Evolutionary conservation across 2,329 filamentous ascomycete genomes (phyloP).

Genomic region (Hymenoscyphus occultus): DNA sequence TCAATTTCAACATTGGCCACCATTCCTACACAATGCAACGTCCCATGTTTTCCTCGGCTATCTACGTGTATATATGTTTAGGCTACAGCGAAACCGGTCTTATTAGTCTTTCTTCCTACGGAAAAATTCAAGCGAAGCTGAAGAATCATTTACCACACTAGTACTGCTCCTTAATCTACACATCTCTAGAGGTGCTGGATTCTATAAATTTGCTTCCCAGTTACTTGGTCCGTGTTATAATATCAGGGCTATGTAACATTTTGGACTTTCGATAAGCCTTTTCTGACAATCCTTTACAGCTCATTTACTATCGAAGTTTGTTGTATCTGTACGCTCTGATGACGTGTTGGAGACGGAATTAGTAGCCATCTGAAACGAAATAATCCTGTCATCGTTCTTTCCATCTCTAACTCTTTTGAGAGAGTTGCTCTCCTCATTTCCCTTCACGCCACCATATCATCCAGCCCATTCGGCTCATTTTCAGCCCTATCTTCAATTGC

Average conservation of each 20-base stretch:
- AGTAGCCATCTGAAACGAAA: background rate
- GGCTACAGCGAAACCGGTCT: background rate
- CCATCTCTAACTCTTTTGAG: background rate
- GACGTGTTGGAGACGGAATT: background rate
- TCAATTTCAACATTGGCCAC: background rate
- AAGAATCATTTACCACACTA: background rate
- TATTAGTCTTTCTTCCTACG: background rate
- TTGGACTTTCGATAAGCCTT: background rate
- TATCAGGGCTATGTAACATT: background rate
- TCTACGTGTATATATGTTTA: background rate
- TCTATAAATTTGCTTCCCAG: background rate
- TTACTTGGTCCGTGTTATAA: background rate
- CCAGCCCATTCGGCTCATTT: background rate
- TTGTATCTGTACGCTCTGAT: background rate
- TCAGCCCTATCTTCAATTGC: background rate
- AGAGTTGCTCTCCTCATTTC: background rate
- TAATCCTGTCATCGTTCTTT: slow-evolving; percentile 1
- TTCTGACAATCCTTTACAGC: background rate
- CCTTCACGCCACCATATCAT: background rate
- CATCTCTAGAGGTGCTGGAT: background rate
- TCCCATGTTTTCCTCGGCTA: background rate
- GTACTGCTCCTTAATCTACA: background rate
- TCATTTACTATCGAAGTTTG: background rate
- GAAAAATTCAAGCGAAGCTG: background rate
- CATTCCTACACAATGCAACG: background rate